These are phyloP conservation scores for Microbotryum saponariae DNA, from an alignment of 1,284 basidiomycete species.

Conservation along the genomic window DNA sequence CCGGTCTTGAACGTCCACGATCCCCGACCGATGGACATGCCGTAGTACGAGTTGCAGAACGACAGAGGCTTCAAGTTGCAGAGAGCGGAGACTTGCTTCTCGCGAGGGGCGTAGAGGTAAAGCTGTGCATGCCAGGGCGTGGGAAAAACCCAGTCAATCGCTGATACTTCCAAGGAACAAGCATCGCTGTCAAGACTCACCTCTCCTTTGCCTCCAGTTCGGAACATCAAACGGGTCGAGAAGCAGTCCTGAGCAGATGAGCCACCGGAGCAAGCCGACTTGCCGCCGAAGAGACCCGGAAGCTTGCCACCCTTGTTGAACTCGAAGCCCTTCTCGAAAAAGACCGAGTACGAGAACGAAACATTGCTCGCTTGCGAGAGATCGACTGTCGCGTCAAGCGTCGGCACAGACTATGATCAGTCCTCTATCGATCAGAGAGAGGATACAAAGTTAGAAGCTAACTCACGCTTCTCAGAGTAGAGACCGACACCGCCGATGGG, in stretches of 20 bases:
- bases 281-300: conserved; percentile 38
- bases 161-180: too few relatives aligned
- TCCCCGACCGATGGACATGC: conserved; percentile 64
- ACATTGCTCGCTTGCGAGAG: conserved; percentile 21
- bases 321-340: conserved; percentile 38
- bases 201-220: conserved; percentile 34
- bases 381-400: conserved; percentile 14
- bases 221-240: conserved; percentile 32
- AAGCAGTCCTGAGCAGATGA: conserved; percentile 27
- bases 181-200: conserved; percentile 36
- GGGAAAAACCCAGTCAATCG: conserved; percentile 43
- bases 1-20: conserved; percentile 59
- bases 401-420: background rate
- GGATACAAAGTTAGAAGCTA: background rate
- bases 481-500: conserved; percentile 34
- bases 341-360: conserved; percentile 36
- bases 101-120: conserved; percentile 53
- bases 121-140: conserved; percentile 41
- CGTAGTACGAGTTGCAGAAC: conserved; percentile 57
- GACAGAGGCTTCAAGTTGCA: conserved; percentile 52
- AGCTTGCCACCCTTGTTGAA: conserved; percentile 38
- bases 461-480: conserved; percentile 30
- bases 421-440: background rate
- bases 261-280: conserved; percentile 24
- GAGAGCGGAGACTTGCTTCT: conserved; percentile 45